These are phyloP conservation scores for Maudiozyma bulderi DNA, from an alignment of 805 yeast species.

Conservation along the genomic window DNA sequence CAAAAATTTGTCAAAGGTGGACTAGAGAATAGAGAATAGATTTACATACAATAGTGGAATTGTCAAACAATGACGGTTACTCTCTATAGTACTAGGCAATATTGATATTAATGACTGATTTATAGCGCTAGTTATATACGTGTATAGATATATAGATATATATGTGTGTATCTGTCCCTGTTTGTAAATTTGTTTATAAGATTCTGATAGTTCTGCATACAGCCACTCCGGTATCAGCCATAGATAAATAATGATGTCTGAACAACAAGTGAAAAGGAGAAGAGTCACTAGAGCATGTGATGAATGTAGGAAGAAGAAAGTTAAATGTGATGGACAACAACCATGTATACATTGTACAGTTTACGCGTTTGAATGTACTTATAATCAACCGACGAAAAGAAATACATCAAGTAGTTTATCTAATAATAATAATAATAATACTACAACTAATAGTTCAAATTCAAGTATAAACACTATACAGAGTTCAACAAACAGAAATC, in stretches of 20 bases:
- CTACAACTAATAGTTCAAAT: not conserved
- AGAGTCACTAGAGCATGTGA: constrained; percentile 40
- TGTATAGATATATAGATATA: too few species aligned
- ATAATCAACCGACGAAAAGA: constrained; percentile 58
- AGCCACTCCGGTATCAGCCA: too few species aligned
- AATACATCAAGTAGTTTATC: not conserved
- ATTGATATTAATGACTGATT: too few species aligned
- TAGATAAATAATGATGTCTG: constrained; percentile 3
- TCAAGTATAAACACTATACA: not conserved
- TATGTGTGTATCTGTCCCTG: too few species aligned
- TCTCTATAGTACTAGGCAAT: too few species aligned
- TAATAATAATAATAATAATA: not conserved
- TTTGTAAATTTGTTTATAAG: too few species aligned
- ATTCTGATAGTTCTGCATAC: too few species aligned
- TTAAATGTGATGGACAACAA: constrained; percentile 75
- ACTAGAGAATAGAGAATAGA: too few species aligned
- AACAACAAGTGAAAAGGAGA: constrained; percentile 24
- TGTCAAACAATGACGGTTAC: too few species aligned
- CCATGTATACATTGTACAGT: constrained; percentile 86
- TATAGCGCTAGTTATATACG: too few species aligned
- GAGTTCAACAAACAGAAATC: not conserved
- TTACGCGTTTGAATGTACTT: constrained; percentile 75
- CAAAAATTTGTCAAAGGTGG: too few species aligned
- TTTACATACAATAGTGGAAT: too few species aligned
- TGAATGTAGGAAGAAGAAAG: constrained; percentile 56